A percentile compares a stretch with the other conserved stretches of the same genome.
phyloP scores from a whole-genome alignment of 495 filamentous ascomycete species.

The Chlorociboria aeruginascens region DNA sequence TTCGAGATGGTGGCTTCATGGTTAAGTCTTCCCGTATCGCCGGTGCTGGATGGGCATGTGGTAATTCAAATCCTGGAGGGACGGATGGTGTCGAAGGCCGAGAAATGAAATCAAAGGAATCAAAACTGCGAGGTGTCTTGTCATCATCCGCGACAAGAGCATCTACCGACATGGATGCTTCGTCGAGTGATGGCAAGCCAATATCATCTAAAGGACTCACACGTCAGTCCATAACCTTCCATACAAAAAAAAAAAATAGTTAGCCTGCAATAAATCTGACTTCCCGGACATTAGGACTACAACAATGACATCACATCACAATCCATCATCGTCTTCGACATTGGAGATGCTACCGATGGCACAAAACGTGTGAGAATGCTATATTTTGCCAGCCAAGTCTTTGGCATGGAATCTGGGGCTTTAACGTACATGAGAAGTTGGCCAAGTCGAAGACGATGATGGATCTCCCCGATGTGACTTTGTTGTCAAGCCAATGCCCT shows the following conservation, averaged over 20 bases:
- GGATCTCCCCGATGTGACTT: constrained; percentile 39
- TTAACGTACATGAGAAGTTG: constrained; percentile 69
- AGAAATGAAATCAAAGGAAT: constrained; percentile 31
- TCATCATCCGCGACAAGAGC: constrained; percentile 41
- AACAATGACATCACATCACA: constrained; percentile 32
- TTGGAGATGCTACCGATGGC: constrained; percentile 25
- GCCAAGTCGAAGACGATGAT: constrained; percentile 57
- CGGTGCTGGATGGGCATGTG: constrained; percentile 38
- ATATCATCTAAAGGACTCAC: constrained; percentile 12
- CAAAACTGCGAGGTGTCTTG: constrained; percentile 11
- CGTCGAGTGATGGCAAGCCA: constrained; percentile 36
- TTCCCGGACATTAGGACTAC: constrained; percentile 7
- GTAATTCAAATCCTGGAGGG: constrained; percentile 54
- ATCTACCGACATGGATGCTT: constrained; percentile 41
- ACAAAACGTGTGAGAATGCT: constrained; percentile 33
- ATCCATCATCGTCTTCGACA: constrained; percentile 44
- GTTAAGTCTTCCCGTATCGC: constrained; percentile 23
- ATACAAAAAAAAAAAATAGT: neutral
- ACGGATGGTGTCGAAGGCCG: constrained; percentile 45
- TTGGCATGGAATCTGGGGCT: constrained; percentile 17
- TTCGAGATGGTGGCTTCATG: constrained; percentile 8
- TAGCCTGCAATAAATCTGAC: neutral
- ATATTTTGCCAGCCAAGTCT: constrained; percentile 36
- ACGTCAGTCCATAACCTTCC: constrained; percentile 6
- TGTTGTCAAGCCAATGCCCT: constrained; percentile 22